Percentiles rank a stretch among this genome's conserved stretches.
Conservation (phyloP, 257 asterid species). For the Paulownia fortunei region DNA sequence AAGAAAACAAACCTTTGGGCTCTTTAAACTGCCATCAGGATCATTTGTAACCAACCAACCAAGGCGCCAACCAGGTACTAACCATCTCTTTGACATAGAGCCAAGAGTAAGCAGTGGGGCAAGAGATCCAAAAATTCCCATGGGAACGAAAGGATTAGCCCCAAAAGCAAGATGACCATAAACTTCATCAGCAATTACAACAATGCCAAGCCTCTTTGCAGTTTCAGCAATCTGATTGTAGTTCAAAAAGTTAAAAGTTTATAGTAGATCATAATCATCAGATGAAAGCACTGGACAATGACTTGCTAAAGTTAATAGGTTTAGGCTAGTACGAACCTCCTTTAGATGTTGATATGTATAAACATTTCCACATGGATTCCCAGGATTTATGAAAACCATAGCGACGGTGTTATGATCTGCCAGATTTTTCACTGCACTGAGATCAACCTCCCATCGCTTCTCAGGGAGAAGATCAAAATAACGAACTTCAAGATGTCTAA, state of each 20-base stretch:
- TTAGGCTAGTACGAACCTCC: slow-evolving; percentile 48
- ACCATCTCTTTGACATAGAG: slow-evolving; percentile 88
- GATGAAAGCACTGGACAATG: background rate
- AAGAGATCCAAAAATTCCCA: slow-evolving; percentile 79
- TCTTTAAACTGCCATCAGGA: slow-evolving; percentile 59
- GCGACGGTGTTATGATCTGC: slow-evolving; percentile 85
- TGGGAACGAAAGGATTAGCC: slow-evolving; percentile 72
- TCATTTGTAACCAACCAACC: slow-evolving; percentile 90
- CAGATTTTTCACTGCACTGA: slow-evolving; percentile 60
- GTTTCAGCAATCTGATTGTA: slow-evolving; percentile 71
- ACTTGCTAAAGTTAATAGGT: background rate
- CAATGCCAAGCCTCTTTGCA: slow-evolving; percentile 66
- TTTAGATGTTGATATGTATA: slow-evolving; percentile 64
- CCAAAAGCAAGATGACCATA: slow-evolving; percentile 91
- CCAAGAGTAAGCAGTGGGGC: slow-evolving; percentile 84
- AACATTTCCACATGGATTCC: slow-evolving; percentile 94
- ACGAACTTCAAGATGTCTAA: slow-evolving; percentile 64
- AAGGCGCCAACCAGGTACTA: slow-evolving; percentile 95
- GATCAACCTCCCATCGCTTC: slow-evolving; percentile 79
- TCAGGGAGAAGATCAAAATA: slow-evolving; percentile 71
- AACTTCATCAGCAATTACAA: slow-evolving; percentile 85
- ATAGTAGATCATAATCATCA: background rate
- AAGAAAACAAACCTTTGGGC: slow-evolving; percentile 57
- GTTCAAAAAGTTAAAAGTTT: background rate
- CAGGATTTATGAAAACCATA: slow-evolving; percentile 81